Base-by-base conservation (phyloP, 2,329 filamentous ascomycete species). In the Fusarium sp. region DNA sequence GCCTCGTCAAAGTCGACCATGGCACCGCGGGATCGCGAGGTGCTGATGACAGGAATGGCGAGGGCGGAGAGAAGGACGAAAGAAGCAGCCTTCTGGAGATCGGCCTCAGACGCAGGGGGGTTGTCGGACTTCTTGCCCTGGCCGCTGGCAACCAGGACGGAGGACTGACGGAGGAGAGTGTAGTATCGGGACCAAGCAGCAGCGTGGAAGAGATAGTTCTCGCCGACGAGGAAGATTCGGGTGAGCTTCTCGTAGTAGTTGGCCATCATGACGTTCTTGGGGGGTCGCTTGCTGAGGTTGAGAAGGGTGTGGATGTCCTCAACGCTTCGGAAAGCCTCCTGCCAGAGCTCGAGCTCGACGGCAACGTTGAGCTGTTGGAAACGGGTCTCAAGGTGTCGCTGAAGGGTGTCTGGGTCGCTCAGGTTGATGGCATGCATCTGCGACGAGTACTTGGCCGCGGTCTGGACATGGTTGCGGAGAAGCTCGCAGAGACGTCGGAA, bases 221-320 rank as follows among this genome's bases (percentile, higher is more conserved):
- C 96, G 81, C 95, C 97, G 73, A 98, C 96, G 69, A 99, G 89
- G 87, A 99, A 99, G 80, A 99, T 99, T 71, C 94, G 90, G 40
- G 96, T 97, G 63, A 99, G 90, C 85, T 98, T 98, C 87, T 99
- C 96, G 82, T 98, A 99, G 87, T 99, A 99, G 85, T 98, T 99
- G 83, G 96, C 96, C 96, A 99, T 99, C 96, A 99, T 98, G 79
- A 97, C 87, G 80, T 97, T 97, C 90, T 98, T 98, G 59, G 96
- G 91, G 38, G 94, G 94, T 61, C 96, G 92, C 88, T 98, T 98
- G 90, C 95, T 98, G 74, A 98, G 87, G 84, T 91, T 98, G 73
- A 99, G 89, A 60, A 99, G 89, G 56, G 94, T 98, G 84, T 99
- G 96, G 74, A 98, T 98, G 79, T 99, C 96, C 83, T 99, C 96